Evolutionary conservation across 768 basidiomycete species (phyloP), one percentile per base, ranked within the genome.

Genomic region (Mycena albidolilacea): DNA sequence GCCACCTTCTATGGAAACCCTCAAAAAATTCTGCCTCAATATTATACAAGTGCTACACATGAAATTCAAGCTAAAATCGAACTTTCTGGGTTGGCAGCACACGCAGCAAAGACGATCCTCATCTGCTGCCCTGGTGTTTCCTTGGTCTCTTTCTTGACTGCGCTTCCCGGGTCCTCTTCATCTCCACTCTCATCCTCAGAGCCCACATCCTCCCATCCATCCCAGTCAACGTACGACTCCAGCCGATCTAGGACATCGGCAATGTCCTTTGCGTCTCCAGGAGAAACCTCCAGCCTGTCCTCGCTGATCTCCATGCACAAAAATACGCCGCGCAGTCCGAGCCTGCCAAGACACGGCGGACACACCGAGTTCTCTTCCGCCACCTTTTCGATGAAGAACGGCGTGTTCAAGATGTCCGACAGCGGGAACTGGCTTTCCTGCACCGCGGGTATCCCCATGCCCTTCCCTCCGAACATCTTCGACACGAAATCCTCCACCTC

Each of bases 381-480:
- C 10, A 72, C 64, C 50, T 62, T 61, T 35, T 61, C 64, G 35
- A 72, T 67, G 48, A 48, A 71, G 70, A 72, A 72, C 23, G 64
- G 70, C n/a, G 58, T 50, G 44, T 72, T 67, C 17, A 66, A 39
- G 15, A 72, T 35, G 9, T 71, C 70, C 14, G 64, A 50, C 35
- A 72, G 37, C 21, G 64, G 64, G 48, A 48, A 66, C 23, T 66
- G 7, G 58, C 70, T 71, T 37, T 65, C 44, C 35, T 23, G 35
- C 48, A 71, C 52, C n/a, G 58, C 39, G 21, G 69, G 41, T n/a
- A 39, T 35, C 21, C 62, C 52, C 38, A 35, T 11, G 23, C 62
- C 44, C 11, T 38, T 57, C 12, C 54, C 54, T 14, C 69, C 54
- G 58, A 64, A 71, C 62, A 71, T 71, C 9, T 63, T 50, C 21